These are phyloP conservation scores for Aspergillus clavatus DNA, from an alignment of 2,329 filamentous ascomycete species.

Conservation along the genomic window DNA sequence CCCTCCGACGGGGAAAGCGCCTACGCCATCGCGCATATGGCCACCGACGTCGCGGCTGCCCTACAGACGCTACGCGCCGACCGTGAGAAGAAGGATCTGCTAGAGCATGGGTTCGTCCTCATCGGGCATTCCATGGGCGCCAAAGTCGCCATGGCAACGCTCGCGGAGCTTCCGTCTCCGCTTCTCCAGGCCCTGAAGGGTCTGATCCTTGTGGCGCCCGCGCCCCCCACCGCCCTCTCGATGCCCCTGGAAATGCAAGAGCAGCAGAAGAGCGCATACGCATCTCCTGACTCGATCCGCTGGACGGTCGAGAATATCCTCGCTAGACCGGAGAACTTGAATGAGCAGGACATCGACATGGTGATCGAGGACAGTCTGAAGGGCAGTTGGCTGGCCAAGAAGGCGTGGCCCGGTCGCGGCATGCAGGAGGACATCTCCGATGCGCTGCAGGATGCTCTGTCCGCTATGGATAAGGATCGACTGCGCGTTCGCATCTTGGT, in stretches of 20 bases:
- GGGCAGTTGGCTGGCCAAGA: constrained; percentile 27
- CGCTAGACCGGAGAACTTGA: constrained; percentile 13
- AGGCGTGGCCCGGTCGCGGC: constrained; percentile 33
- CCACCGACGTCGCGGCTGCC: constrained; percentile 12
- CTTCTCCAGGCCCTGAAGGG: constrained; percentile 21
- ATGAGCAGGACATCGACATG: constrained; percentile 13
- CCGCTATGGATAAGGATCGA: not conserved
- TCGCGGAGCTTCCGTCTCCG: not conserved
- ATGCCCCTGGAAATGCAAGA: constrained; percentile 31
- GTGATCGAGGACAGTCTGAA: constrained; percentile 27
- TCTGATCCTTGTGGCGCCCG: constrained; percentile 32
- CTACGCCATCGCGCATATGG: constrained; percentile 24
- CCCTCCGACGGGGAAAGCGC: constrained; percentile 15
- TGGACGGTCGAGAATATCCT: constrained; percentile 34
- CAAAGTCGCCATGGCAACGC: constrained; percentile 30
- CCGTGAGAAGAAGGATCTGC: constrained; percentile 15
- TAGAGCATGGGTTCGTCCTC: constrained; percentile 27
- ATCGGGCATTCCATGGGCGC: constrained; percentile 41
- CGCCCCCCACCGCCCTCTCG: constrained; percentile 29
- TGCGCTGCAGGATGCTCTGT: constrained; percentile 11
- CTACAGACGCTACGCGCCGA: constrained; percentile 12
- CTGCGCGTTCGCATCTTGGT: constrained; percentile 24
- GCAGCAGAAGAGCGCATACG: constrained; percentile 34
- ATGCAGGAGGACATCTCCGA: constrained; percentile 32
- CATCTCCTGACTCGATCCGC: constrained; percentile 21